Evolutionary conservation across 208 protist species (phyloP), one percentile per base, ranked within the genome.

Genomic region (Vickermania ingenoplastis): DNA sequence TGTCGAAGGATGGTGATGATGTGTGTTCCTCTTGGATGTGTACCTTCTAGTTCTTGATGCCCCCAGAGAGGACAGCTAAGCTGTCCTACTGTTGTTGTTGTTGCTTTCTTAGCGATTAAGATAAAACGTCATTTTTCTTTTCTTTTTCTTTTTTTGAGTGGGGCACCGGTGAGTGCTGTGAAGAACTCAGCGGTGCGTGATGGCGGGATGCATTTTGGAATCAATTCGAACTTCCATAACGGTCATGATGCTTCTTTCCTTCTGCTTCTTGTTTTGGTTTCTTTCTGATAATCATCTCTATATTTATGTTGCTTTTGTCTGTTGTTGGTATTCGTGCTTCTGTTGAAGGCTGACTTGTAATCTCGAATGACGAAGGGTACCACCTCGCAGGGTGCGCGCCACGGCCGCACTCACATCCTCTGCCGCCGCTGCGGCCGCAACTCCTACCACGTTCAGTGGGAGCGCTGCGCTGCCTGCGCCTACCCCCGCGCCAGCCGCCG

Each of bases 371-470:
- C 83, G 48, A 94, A 94, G 77, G 87, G 87, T 87, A 94, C 87
- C 65, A 94, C 87, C 2, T 91, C 83, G 26, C 81, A 83, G 87
- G 89, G 89, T 62, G 77, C 89, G 84, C 86, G 89, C 83, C 84
- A 90, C 68, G 81, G 82, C 72, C 87, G 84, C 82, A 94, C 96
- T 57, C 98, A 99, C 92, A 97, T 91, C 61, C 73, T 98, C 57
- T 99, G 98, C 92, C 77, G 86, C 61, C 89, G 98, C 73, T 99
- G 98, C 79, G 97, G 97, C 53, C 71, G 81, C 53, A 86, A 96
- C 63, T 81, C 97, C 11, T 99, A 95, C 81, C 98, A 99, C 81
- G 86, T 98, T 54, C 97, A 99, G 90, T 99, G 99, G 92, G 79
- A 94, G 73, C 86, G 73, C 27, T 99, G 98, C 84, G 87, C 91